Conservation (phyloP, 1,284 basidiomycete genomes). For the Hemileia vastatrix region DNA sequence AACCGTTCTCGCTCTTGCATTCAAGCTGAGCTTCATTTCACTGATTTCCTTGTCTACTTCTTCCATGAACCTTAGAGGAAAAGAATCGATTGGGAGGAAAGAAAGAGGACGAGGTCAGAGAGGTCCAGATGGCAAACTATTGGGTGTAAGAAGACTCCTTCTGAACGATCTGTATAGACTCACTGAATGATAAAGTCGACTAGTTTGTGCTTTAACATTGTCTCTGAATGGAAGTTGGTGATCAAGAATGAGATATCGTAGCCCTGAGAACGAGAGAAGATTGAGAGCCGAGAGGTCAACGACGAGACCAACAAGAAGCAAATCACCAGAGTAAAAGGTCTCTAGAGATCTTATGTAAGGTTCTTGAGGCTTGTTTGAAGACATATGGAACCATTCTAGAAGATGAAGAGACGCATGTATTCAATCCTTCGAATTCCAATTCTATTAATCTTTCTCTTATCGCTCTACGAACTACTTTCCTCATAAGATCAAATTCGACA, state of each 20-base stretch:
- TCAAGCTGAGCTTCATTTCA: constrained; percentile 77
- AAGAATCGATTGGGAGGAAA: neutral
- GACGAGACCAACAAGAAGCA: no score
- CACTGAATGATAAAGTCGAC: constrained; percentile 99
- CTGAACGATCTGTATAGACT: constrained; percentile 11
- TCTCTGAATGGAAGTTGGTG: constrained; percentile 91
- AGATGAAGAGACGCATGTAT: no score
- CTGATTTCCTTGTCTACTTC: constrained; percentile 89
- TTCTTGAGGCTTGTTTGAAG: no score
- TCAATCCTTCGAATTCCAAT: no score
- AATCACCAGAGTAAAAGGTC: no score
- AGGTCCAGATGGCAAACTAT: constrained; percentile 1
- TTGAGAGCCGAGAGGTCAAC: neutral
- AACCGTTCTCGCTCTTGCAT: constrained; percentile 90
- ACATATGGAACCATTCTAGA: no score
- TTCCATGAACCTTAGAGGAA: constrained; percentile 75
- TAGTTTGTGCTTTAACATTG: constrained; percentile 98
- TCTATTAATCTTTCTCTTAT: no score
- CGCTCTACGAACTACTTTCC: no score
- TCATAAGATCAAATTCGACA: no score
- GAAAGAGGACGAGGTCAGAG: neutral
- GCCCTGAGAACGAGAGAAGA: constrained; percentile 56
- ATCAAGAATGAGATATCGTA: constrained; percentile 98
- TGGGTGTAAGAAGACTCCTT: neutral
- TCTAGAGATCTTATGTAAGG: no score